A percentile compares a stretch with the other conserved stretches of the same genome.
phyloP scores from a whole-genome alignment of 768 basidiomycete genomes.

The Mycena alexandri region DNA sequence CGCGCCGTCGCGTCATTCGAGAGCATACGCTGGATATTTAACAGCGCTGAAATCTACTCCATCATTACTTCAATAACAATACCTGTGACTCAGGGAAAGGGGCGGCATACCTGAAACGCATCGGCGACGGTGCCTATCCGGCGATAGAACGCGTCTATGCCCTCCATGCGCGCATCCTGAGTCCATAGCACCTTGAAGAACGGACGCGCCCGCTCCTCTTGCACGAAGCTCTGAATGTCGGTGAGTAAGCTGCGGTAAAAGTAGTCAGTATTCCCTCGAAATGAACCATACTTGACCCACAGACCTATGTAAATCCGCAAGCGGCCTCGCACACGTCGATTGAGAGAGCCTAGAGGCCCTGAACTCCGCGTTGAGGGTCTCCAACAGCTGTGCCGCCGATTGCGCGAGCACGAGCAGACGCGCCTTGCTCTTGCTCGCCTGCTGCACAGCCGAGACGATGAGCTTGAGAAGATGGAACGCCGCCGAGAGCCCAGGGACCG shows the following conservation, averaged over 20 bases:
- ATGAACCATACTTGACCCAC: neutral
- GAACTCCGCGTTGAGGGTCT: conserved; percentile 8
- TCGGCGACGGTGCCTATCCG: neutral
- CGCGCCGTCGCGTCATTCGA: neutral
- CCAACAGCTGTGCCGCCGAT: conserved; percentile 1
- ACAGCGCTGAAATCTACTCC: conserved; percentile 19
- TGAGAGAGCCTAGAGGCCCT: neutral
- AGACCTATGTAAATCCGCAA: conserved; percentile 4
- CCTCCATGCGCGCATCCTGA: conserved; percentile 1
- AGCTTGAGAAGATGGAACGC: conserved; percentile 6
- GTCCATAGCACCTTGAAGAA: conserved; percentile 19
- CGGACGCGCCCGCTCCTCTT: neutral
- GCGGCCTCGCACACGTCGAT: neutral
- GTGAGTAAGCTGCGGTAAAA: conserved; percentile 10
- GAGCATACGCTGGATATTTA: conserved; percentile 17
- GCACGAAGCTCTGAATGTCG: conserved; percentile 15
- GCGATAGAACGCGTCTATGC: conserved; percentile 20
- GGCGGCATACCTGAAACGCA: conserved; percentile 19
- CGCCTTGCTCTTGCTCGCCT: neutral
- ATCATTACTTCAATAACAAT: too few species aligned
- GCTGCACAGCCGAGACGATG: conserved; percentile 13
- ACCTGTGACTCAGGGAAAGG: too few species aligned
- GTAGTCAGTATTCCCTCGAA: neutral
- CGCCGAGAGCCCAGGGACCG: conserved; percentile 18
- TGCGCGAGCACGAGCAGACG: neutral